Conservation (phyloP, 2,329 filamentous ascomycete species). For the Hymenoscyphus fraxineus region DNA sequence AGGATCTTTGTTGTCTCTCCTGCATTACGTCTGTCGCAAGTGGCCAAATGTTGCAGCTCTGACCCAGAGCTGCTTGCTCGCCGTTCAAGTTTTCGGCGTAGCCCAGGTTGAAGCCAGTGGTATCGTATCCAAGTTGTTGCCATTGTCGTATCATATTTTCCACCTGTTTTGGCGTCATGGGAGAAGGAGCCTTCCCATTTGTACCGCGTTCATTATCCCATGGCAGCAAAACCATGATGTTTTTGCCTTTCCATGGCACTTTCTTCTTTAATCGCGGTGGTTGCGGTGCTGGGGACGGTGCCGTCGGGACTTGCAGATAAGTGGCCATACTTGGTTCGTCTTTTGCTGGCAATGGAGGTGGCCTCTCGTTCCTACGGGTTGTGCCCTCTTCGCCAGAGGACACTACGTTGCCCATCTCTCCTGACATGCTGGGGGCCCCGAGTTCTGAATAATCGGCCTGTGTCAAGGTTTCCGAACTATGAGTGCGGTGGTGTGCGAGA, state of each 20-base stretch:
- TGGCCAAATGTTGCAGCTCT: slow-evolving; percentile 69
- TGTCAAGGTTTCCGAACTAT: slow-evolving; percentile 33
- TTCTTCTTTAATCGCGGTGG: slow-evolving; percentile 66
- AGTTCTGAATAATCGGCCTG: slow-evolving; percentile 30
- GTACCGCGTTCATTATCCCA: slow-evolving; percentile 63
- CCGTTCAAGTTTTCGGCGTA: slow-evolving; percentile 36
- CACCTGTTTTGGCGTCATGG: slow-evolving; percentile 54
- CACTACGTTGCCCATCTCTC: slow-evolving; percentile 20
- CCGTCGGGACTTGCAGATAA: slow-evolving; percentile 18
- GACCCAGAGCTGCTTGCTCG: slow-evolving; percentile 35
- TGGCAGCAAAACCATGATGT: slow-evolving; percentile 67
- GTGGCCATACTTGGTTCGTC: slow-evolving; percentile 19
- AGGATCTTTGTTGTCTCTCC: slow-evolving; percentile 52
- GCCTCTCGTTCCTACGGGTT: slow-evolving; percentile 38
- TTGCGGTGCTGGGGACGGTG: slow-evolving; percentile 35
- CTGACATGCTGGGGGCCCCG: slow-evolving; percentile 24
- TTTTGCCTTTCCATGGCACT: slow-evolving; percentile 71
- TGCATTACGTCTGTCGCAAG: slow-evolving; percentile 52
- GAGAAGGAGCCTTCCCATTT: slow-evolving; percentile 49
- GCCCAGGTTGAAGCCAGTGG: slow-evolving; percentile 63
- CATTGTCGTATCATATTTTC: slow-evolving; percentile 61
- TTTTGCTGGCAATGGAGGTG: slow-evolving; percentile 35
- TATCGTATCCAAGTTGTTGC: slow-evolving; percentile 66
- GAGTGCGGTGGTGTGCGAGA: slow-evolving; percentile 33
- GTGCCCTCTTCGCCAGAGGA: slow-evolving; percentile 21